Conservation (phyloP, 164 flowering plant species). For the Piper longum region DNA sequence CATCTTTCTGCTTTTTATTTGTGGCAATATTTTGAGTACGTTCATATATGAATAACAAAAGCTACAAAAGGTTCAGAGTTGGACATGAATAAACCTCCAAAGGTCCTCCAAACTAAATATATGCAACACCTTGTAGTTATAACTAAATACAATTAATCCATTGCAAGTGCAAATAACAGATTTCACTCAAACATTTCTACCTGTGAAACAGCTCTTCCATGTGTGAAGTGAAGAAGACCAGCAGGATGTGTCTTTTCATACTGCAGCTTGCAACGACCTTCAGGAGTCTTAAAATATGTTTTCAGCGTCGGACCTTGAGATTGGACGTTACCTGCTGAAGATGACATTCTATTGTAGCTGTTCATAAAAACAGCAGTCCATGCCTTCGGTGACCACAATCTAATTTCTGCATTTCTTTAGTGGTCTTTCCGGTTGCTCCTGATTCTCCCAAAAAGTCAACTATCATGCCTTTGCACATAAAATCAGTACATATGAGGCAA, state of each 20-base stretch:
- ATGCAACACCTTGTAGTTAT: no score
- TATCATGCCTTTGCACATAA: no score
- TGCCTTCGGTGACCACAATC: neutral
- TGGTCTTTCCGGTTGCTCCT: neutral
- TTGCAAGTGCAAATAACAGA: no score
- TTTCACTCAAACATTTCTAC: constrained; percentile 14
- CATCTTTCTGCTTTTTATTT: no score
- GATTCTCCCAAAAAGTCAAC: neutral
- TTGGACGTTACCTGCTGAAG: constrained; percentile 35
- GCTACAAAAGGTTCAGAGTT: no score
- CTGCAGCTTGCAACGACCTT: constrained; percentile 85
- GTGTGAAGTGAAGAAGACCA: constrained; percentile 72
- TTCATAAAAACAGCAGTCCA: neutral
- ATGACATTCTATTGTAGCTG: constrained; percentile 30
- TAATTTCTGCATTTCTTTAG: neutral
- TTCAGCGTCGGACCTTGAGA: constrained; percentile 60
- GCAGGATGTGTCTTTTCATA: constrained; percentile 81
- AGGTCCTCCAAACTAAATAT: no score
- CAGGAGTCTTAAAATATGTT: constrained; percentile 95
- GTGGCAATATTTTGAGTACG: no score
- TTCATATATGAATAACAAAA: no score
- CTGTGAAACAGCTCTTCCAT: constrained; percentile 83
- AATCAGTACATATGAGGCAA: no score
- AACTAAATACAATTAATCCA: no score
- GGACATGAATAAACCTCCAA: no score